Conservation (phyloP, 2,329 filamentous ascomycete genomes). For the Fusarium tuaranense region DNA sequence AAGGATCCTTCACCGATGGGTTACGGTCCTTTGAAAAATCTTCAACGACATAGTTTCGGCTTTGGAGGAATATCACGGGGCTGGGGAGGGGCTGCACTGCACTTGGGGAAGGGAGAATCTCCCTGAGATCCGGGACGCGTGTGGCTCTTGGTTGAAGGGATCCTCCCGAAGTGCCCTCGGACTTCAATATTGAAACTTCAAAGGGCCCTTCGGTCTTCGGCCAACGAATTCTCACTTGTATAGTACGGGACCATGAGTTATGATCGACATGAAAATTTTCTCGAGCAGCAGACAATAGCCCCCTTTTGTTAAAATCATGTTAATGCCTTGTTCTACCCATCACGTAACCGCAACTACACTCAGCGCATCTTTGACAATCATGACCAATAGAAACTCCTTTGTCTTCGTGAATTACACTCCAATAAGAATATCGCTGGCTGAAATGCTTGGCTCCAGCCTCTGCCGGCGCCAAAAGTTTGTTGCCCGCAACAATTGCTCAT, state of each 20-base stretch:
- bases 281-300: neutral
- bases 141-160: neutral
- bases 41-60: neutral
- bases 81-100: rapidly evolving
- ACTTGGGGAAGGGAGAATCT: neutral
- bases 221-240: neutral
- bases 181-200: neutral
- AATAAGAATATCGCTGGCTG: neutral
- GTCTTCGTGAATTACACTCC: rapidly evolving
- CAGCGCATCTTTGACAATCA: neutral
- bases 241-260: neutral
- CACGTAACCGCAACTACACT: neutral
- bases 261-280: neutral
- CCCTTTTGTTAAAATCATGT: neutral
- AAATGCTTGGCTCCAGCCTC: neutral
- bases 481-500: conserved; percentile 9
- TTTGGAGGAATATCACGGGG: rapidly evolving
- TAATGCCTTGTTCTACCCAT: neutral
- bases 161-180: neutral
- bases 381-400: too few relatives aligned
- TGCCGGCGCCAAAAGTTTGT: conserved; percentile 33
- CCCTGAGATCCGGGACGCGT: neutral
- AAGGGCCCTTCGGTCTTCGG: neutral
- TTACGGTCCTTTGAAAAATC: neutral
- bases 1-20: neutral